Conservation (phyloP, 495 filamentous ascomycete genomes). For the Glonium stellatum region DNA sequence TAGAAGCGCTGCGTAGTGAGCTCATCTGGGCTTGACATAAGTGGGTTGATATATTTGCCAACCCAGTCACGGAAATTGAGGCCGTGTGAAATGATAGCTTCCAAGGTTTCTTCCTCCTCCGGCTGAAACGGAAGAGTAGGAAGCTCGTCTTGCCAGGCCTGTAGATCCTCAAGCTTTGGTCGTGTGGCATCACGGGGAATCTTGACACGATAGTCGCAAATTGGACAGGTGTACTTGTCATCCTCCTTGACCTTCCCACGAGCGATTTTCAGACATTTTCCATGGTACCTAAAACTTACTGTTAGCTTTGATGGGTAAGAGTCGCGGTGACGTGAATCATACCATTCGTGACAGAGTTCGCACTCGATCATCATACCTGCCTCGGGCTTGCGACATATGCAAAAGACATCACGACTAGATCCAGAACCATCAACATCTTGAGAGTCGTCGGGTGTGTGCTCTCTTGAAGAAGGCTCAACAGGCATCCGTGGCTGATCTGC, state of each 20-base stretch:
- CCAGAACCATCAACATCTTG: slow-evolving; percentile 49
- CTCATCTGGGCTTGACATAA: slow-evolving; percentile 76
- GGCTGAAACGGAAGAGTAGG: slow-evolving; percentile 83
- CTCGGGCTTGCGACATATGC: slow-evolving; percentile 87
- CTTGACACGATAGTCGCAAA: slow-evolving; percentile 95
- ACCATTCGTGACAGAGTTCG: slow-evolving; percentile 97
- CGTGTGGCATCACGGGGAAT: slow-evolving; percentile 97
- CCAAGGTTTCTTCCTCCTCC: slow-evolving; percentile 81
- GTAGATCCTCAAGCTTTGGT: slow-evolving; percentile 88
- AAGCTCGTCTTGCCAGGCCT: slow-evolving; percentile 83
- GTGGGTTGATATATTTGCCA: slow-evolving; percentile 67
- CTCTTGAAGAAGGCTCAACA: slow-evolving; percentile 84
- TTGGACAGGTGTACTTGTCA: slow-evolving; percentile 96
- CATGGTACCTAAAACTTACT: slow-evolving; percentile 69
- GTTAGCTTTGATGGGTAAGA: slow-evolving; percentile 6
- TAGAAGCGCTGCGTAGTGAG: slow-evolving; percentile 91
- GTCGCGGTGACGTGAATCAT: slow-evolving; percentile 34
- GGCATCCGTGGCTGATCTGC: slow-evolving; percentile 83
- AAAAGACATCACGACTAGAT: slow-evolving; percentile 77
- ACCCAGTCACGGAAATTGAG: slow-evolving; percentile 79
- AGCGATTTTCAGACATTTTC: slow-evolving; percentile 97
- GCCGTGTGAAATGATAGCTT: slow-evolving; percentile 77
- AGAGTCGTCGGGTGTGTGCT: slow-evolving; percentile 66
- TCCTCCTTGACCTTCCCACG: slow-evolving; percentile 96
- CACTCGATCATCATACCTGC: slow-evolving; percentile 99